Conservation (phyloP, 495 filamentous ascomycete genomes). For the Glutinoglossum americanum region DNA sequence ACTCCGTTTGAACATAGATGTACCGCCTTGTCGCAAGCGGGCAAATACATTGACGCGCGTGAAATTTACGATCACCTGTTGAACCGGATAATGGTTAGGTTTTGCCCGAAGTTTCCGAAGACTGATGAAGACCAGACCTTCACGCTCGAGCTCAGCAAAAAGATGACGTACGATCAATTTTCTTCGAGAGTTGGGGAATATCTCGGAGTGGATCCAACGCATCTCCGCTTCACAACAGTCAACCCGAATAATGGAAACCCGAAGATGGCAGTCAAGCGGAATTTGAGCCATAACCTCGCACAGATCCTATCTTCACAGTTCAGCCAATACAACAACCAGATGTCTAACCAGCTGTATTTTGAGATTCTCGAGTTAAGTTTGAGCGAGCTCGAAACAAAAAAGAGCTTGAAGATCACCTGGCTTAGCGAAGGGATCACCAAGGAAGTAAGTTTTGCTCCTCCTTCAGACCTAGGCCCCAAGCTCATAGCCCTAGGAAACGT, state of each 20-base stretch:
- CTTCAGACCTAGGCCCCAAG: not conserved
- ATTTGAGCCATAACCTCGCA: slow-evolving; percentile 37
- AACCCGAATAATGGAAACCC: slow-evolving; percentile 50
- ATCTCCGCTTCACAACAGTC: slow-evolving; percentile 76
- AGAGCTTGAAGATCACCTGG: slow-evolving; percentile 57
- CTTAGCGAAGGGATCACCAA: slow-evolving; percentile 79
- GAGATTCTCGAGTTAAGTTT: slow-evolving; percentile 87
- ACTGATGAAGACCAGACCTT: slow-evolving; percentile 36
- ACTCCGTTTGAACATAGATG: not conserved
- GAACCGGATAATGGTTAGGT: slow-evolving; percentile 54
- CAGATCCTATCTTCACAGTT: slow-evolving; percentile 51
- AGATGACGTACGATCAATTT: slow-evolving; percentile 78
- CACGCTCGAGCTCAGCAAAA: slow-evolving; percentile 53
- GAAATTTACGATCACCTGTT: slow-evolving; percentile 84
- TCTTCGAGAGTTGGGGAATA: slow-evolving; percentile 68
- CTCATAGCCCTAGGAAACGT: slow-evolving; percentile 31
- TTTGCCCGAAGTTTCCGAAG: slow-evolving; percentile 32
- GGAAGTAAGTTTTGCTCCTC: slow-evolving; percentile 35
- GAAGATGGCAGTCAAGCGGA: slow-evolving; percentile 54
- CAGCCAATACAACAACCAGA: slow-evolving; percentile 39
- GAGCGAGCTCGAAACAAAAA: slow-evolving; percentile 81
- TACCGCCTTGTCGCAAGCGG: slow-evolving; percentile 17
- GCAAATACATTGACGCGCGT: slow-evolving; percentile 40
- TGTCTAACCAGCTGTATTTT: slow-evolving; percentile 60
- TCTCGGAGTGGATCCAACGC: slow-evolving; percentile 55